Conservation (phyloP, 345 rosid species). For the Brassica nigra region DNA sequence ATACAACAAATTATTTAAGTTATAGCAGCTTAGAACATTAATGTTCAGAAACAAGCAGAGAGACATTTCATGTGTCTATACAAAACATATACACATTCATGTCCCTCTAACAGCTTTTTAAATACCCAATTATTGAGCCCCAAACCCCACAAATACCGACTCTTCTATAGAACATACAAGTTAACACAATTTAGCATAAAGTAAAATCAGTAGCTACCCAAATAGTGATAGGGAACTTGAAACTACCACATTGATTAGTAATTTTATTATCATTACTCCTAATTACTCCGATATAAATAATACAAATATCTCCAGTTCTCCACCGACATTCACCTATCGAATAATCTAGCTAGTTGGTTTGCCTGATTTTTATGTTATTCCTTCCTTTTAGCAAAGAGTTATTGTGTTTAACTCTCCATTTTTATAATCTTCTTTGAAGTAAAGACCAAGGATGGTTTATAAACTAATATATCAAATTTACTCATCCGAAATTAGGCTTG, state of each 20-base stretch:
- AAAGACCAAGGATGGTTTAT: not conserved
- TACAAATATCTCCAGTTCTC: not conserved
- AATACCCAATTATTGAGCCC: constrained; percentile 22
- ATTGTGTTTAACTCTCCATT: not conserved
- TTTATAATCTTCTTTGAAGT: not conserved
- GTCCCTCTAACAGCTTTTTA: constrained; percentile 18
- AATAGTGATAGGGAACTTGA: constrained; percentile 26
- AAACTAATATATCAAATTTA: not conserved
- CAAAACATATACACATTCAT: constrained; percentile 38
- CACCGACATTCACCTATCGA: constrained; percentile 25
- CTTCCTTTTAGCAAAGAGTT: constrained; percentile 13
- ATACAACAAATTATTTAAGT: not conserved
- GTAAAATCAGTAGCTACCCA: constrained; percentile 4
- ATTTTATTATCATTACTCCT: not conserved
- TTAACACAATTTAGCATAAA: not conserved
- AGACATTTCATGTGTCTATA: constrained; percentile 36
- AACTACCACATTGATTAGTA: constrained; percentile 27
- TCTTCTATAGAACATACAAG: constrained; percentile 2
- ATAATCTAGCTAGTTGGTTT: constrained; percentile 3
- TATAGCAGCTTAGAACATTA: constrained; percentile 8
- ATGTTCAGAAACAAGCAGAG: constrained; percentile 22
- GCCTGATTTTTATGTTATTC: constrained; percentile 20
- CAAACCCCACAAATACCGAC: constrained; percentile 14
- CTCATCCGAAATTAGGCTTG: not conserved
- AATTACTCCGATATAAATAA: not conserved